A percentile compares a stretch with the other conserved stretches of the same genome.
Conservation (phyloP, 1,284 basidiomycete genomes). For the Schizophyllum amplum region DNA sequence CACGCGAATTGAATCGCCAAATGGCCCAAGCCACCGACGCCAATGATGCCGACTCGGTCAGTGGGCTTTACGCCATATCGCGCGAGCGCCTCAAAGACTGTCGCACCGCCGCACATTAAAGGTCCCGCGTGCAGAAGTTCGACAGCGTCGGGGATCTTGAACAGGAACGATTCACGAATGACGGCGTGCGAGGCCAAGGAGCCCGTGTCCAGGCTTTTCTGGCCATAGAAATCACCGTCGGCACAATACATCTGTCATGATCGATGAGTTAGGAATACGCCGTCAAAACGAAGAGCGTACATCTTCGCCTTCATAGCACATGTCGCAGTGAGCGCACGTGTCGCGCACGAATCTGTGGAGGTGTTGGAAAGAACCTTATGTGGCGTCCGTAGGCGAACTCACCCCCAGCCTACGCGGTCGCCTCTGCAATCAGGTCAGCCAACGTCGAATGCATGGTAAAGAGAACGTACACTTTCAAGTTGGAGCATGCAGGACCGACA, state of each 20-base stretch:
- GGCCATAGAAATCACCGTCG: neutral
- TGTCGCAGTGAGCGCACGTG: slow-evolving; percentile 1
- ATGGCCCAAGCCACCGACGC: slow-evolving; percentile 9
- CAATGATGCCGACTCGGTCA: slow-evolving; percentile 9
- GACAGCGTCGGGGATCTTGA: slow-evolving; percentile 5
- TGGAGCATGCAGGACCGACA: slow-evolving; percentile 2
- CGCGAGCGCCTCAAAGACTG: slow-evolving; percentile 1
- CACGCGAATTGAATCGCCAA: slow-evolving; percentile 6
- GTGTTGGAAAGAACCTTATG: neutral
- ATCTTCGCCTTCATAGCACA: neutral
- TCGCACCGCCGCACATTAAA: slow-evolving; percentile 5
- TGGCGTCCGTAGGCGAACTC: neutral
- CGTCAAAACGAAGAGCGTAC: neutral
- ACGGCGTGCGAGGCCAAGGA: slow-evolving; percentile 8
- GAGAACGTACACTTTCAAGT: slow-evolving; percentile 5
- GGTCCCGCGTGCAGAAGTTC: slow-evolving; percentile 2
- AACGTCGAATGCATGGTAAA: too few relatives aligned
- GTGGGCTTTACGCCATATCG: slow-evolving; percentile 1
- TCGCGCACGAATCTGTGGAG: neutral
- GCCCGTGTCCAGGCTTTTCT: slow-evolving; percentile 1
- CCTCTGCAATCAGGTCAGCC: neutral
- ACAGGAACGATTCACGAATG: slow-evolving; percentile 7
- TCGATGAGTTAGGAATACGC: neutral
- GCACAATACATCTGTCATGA: neutral
- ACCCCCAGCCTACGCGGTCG: slow-evolving; percentile 5